phyloP scores from a whole-genome alignment of 2,329 filamentous ascomycete genomes.

The Xylariaceae sp. region DNA sequence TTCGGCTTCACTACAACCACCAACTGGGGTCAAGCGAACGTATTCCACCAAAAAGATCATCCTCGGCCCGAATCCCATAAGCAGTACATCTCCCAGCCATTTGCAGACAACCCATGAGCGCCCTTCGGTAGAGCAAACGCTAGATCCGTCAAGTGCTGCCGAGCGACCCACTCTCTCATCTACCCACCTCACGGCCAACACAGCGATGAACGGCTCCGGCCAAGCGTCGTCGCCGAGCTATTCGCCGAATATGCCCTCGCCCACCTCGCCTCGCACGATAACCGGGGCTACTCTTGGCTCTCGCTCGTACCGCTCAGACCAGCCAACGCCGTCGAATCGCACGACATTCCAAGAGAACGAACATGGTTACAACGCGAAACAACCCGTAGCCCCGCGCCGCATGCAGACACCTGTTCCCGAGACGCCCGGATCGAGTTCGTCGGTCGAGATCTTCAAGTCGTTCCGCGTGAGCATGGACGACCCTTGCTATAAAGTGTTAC shows the following conservation, averaged over 20 bases:
- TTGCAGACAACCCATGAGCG: constrained; percentile 63
- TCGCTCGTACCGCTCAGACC: constrained; percentile 54
- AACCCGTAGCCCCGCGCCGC: constrained; percentile 45
- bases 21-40: constrained; percentile 59
- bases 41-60: constrained; percentile 72
- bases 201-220: constrained; percentile 54
- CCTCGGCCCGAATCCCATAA: constrained; percentile 67
- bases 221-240: constrained; percentile 52
- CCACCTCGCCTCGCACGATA: constrained; percentile 59
- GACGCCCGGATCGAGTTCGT: constrained; percentile 51
- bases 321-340: constrained; percentile 49
- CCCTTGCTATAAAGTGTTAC: constrained; percentile 93
- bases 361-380: constrained; percentile 35
- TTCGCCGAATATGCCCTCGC: constrained; percentile 64
- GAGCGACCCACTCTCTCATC: constrained; percentile 62
- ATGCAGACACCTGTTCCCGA: constrained; percentile 59
- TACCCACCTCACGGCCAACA: constrained; percentile 56
- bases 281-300: constrained; percentile 51
- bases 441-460: constrained; percentile 96
- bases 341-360: constrained; percentile 52
- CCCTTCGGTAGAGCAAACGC: constrained; percentile 54
- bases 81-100: constrained; percentile 62
- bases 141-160: constrained; percentile 65
- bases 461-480: constrained; percentile 98
- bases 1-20: constrained; percentile 46